These are phyloP conservation scores for Umbelopsis isabellina DNA, from an alignment of 192 early-diverging fungal species.

Conservation along the genomic window DNA sequence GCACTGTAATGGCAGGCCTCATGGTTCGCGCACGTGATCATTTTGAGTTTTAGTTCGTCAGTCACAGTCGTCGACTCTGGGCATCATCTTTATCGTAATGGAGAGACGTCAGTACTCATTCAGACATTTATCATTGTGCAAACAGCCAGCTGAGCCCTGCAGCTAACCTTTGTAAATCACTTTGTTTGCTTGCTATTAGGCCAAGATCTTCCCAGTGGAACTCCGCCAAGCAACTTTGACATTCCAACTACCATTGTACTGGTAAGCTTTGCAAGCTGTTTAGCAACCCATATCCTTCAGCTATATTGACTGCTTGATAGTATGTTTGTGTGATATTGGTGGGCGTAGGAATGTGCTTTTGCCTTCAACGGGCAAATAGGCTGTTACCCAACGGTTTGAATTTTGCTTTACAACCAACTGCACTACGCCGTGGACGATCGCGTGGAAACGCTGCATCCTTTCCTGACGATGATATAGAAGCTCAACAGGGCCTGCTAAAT, in stretches of 20 bases:
- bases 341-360: conserved; percentile 11
- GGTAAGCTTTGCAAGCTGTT: not conserved
- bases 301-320: not conserved
- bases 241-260: conserved; percentile 19
- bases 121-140: not conserved
- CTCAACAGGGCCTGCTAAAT: not conserved
- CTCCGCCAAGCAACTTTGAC: conserved; percentile 18
- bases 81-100: not conserved
- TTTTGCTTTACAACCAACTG: conserved; percentile 11
- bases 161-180: no score
- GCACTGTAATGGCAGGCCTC: no score
- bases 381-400: not conserved
- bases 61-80: no score
- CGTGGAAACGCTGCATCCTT: conserved; percentile 4
- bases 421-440: not conserved
- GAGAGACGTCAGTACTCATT: conserved; percentile 2
- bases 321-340: conserved; percentile 3
- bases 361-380: conserved; percentile 7
- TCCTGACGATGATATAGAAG: conserved; percentile 4
- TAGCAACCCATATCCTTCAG: no score
- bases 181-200: not conserved
- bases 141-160: no score
- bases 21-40: not conserved
- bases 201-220: conserved; percentile 16
- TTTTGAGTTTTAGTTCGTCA: no score